Evolutionary conservation across 768 basidiomycete species (phyloP), one percentile per base, ranked within the genome.

Genomic region (Lactifluus pinguis): DNA sequence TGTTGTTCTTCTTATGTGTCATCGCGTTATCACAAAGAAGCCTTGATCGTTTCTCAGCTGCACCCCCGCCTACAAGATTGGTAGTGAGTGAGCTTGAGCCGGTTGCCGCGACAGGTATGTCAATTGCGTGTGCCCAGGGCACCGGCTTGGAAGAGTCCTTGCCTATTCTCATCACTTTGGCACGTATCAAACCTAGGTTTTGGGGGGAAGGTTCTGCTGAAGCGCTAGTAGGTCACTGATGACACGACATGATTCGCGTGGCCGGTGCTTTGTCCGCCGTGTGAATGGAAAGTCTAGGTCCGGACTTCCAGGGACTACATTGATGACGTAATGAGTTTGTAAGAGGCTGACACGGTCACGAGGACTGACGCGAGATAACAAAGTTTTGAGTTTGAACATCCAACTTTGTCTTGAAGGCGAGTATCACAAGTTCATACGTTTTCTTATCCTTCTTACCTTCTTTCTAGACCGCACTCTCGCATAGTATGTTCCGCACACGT

Each of bases 401-500:
- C 44, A 21, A 21, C 14, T 55, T 25, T 14, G 41, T 13, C 49
- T n/a, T n/a, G n/a, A 51, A 51, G 49, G 45, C 55, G 42, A 53
- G 13, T 41, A 14, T 36, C 34, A 15, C 47, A 49, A 38, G 25
- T 55, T 55, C 34, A 49, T 47, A n/a, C 38, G 29, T 49, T 47
- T 55, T 21, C 29, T 55, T 54, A 29, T 53, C 39, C 38, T 3
- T 52, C 34, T 39, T 34, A 34, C 34, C 11, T 57, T 19, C 10
- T 32, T 53, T 36, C 42, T 11, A 36, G 41, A 15, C 49, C 21
- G 41, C 44, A 42, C 19, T 45, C 48, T 55, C 9, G 64, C 66
- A 60, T 49, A 50, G 30, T 57, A 70, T 71, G 71, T 59, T 66
- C 36, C 55, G 62, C 57, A 63, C 70, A 64, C 69, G 64, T 66